Base-by-base conservation (phyloP, 2,329 filamentous ascomycete species). In the Aspergillus spinulosporus region DNA sequence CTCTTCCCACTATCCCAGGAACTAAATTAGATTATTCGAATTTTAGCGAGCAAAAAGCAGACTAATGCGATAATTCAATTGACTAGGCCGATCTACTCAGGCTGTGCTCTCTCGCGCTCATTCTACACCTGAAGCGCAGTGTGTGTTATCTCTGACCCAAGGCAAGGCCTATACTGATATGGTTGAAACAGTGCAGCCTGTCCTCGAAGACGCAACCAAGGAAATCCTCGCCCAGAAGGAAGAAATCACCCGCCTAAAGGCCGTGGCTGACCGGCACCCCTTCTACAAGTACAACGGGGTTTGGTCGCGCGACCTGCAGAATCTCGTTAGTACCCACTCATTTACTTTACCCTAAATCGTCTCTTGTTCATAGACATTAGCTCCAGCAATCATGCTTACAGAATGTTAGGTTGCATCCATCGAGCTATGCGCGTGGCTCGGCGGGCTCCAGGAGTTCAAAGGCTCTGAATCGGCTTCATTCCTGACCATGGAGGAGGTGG, bases 231-330 rank as follows among this genome's bases (percentile, higher is more conserved):
- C 88, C 36, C 86, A 96, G 72, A 82, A 89, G 54, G 79, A 84
- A 47, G 88, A 87, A 44, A 82, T 97, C 45, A 76, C 79, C 56
- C 85, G 87, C 63, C 84, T 99, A 43, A 83, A 85, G 59, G 76
- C 81, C 53, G 83, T 90, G 53, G 91, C 92, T 1, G 92, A 91
- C 28, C 83, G 89, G 71, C 88, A 95, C 68, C 93, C 94, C 0
- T 99, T 97, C 80, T 99, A 97, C 85, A 97, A 96, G 83, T 97
- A 95, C 79, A 97, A 97, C 75, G 79, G 81, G 55, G 85, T 91
- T 72, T 99, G 94, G 94, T 84, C 86, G 29, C 85, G 90, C 57
- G 85, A 89, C 67, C 78, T 97, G 53, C 93, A 97, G 74, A 90
- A 90, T 72, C 84, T 90, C 44, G 84, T 83, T 82, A 82, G 77